phyloP scores from a whole-genome alignment of 176 grass and related monocot species.

The Musa itinerans region DNA sequence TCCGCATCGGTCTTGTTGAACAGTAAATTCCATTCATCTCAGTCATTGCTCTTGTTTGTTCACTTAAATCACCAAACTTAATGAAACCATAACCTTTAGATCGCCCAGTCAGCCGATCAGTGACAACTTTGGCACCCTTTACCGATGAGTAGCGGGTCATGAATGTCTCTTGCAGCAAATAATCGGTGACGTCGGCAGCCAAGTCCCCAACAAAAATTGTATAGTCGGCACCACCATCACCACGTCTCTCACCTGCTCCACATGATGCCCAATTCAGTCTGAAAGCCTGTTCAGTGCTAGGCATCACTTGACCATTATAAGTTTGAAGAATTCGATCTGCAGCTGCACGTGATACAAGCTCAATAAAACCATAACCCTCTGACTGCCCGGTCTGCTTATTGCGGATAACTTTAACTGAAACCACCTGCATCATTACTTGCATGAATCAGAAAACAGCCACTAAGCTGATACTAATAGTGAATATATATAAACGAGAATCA shows the following conservation, averaged over 20 bases:
- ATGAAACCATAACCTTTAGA: slow-evolving; percentile 98
- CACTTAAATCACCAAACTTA: slow-evolving; percentile 68
- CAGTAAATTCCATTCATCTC: slow-evolving; percentile 98
- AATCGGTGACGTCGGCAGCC: slow-evolving; percentile 89
- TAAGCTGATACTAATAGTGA: not conserved
- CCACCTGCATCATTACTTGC: not conserved
- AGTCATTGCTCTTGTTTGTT: slow-evolving; percentile 88
- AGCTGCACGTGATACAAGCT: not conserved
- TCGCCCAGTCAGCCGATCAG: slow-evolving; percentile 75
- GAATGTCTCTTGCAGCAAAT: slow-evolving; percentile 83
- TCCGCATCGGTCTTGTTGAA: slow-evolving; percentile 81
- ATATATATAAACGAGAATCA: not conserved
- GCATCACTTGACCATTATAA: slow-evolving; percentile 23
- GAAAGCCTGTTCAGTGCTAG: slow-evolving; percentile 17
- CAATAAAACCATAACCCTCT: slow-evolving; percentile 20
- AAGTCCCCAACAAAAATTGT: slow-evolving; percentile 96
- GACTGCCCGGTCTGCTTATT: slow-evolving; percentile 14
- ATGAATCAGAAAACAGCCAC: not conserved
- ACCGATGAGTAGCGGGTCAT: slow-evolving; percentile 71
- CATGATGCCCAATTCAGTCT: slow-evolving; percentile 73
- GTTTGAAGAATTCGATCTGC: slow-evolving; percentile 11
- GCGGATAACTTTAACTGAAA: slow-evolving; percentile 17
- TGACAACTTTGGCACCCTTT: slow-evolving; percentile 93
- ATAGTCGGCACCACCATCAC: slow-evolving; percentile 63
- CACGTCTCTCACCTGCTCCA: slow-evolving; percentile 75